Conservation (phyloP, 345 rosid species). For the Eucalyptus sp. region DNA sequence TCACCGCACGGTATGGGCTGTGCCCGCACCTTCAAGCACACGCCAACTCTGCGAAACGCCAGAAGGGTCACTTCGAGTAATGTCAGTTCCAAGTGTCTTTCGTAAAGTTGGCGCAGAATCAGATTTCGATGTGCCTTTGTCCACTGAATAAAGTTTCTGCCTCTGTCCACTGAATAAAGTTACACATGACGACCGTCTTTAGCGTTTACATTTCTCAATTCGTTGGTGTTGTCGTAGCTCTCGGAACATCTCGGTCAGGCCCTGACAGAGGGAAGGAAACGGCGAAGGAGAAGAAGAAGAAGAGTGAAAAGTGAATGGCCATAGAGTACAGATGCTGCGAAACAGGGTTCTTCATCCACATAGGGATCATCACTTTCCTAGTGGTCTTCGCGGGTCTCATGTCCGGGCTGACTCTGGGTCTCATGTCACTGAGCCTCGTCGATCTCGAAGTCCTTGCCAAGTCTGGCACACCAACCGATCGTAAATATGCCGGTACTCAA, state of each 20-base stretch:
- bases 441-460: conserved; percentile 67
- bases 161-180: background rate
- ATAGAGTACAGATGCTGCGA: conserved; percentile 42
- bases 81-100: background rate
- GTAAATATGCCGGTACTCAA: conserved; percentile 32
- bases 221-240: background rate
- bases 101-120: background rate
- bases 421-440: conserved; percentile 64
- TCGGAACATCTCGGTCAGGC: background rate
- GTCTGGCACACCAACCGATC: conserved; percentile 44
- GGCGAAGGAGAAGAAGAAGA: background rate
- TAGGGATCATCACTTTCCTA: conserved; percentile 11
- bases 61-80: background rate
- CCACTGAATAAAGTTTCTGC: background rate
- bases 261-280: background rate
- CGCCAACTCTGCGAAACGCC: background rate
- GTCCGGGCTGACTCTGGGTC: conserved; percentile 70
- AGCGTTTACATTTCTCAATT: background rate
- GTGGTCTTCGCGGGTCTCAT: conserved; percentile 56
- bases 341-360: conserved; percentile 20
- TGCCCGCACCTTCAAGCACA: background rate
- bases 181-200: background rate
- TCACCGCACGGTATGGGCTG: background rate
- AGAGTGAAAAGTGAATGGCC: conserved; percentile 13
- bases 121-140: background rate